phyloP scores from a whole-genome alignment of 1,284 basidiomycete species.

The Trichosporon ovoides region DNA sequence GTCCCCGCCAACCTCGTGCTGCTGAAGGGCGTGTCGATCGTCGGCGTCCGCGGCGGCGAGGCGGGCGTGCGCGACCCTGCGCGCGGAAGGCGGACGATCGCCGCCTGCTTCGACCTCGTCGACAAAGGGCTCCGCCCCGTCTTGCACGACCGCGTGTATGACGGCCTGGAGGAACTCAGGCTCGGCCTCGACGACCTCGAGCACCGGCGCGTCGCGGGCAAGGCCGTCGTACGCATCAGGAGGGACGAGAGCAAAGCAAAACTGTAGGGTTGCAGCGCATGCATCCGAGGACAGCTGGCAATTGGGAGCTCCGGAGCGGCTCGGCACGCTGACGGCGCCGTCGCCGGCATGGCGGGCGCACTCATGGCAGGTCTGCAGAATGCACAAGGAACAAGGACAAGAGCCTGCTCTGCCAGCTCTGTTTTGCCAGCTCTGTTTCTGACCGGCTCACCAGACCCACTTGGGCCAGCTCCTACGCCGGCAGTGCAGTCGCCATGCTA shows the following conservation, averaged over 20 bases:
- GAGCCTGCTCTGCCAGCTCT: too few species aligned
- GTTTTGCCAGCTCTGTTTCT: too few species aligned
- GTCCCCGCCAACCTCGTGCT: slow-evolving; percentile 82
- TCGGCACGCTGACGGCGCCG: too few species aligned
- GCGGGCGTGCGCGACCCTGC: slow-evolving; percentile 48
- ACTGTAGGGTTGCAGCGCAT: slow-evolving; percentile 7
- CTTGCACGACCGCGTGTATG: slow-evolving; percentile 66
- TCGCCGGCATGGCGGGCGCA: too few species aligned
- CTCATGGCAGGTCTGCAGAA: too few species aligned
- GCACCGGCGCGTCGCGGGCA: slow-evolving; percentile 84
- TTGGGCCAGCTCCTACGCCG: too few species aligned
- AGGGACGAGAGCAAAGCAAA: slow-evolving; percentile 43
- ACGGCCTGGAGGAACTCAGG: slow-evolving; percentile 65
- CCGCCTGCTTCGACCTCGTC: slow-evolving; percentile 57
- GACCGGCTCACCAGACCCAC: too few species aligned
- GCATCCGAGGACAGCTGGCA: too few species aligned
- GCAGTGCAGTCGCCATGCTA: too few species aligned
- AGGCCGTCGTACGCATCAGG: slow-evolving; percentile 67
- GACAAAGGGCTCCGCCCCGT: slow-evolving; percentile 67
- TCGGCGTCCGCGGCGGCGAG: slow-evolving; percentile 79
- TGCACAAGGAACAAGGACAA: too few species aligned
- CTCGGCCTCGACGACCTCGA: slow-evolving; percentile 54
- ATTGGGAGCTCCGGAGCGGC: too few species aligned
- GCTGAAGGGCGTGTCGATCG: slow-evolving; percentile 75
- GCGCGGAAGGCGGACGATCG: neutral